Evolutionary conservation across 805 yeast species (phyloP), one percentile per base, ranked within the genome.

Genomic region (Debaryomyces prosopidis): DNA sequence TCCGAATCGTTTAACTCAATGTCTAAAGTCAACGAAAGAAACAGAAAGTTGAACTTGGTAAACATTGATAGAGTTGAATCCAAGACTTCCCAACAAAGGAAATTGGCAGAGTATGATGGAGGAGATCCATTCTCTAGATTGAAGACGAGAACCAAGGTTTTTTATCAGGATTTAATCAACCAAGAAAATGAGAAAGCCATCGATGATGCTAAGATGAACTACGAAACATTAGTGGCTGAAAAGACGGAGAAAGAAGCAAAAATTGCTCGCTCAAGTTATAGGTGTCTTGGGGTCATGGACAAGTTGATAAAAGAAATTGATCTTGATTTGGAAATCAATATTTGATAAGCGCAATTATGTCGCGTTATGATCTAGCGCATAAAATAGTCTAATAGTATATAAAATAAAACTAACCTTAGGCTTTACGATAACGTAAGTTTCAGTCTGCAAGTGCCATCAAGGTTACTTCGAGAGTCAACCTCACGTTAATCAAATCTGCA

Each of bases 91-190:
- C 84, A 80, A 43, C 71, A 68, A 60, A 77, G 84, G 53, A 81
- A 67, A 54, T 52, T 75, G 45, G 71, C 55, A 36, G 67, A 68
- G 46, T 73, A 80, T 43, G 80, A 76, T 55, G 64, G 56, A 7
- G 74, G 74, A 7, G 88, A 94, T 69, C 98, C 99, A 17, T 94
- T 94, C 66, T 81, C 87, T 53, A 82, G 98, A 63, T 78, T 94
- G 60, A 85, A 88, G 62, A 92, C 98, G 1, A 86, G 83, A 49
- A 88, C 97, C 1, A 81, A 88, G 57, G 81, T 89, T 48, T 92
- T 89, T 66, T 89, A 90, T 59, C 73, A 75, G 46, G 78, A 79
- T 44, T 68, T 75, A 39, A 81, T 76, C 49, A 75, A 75, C 49
- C 78, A 75, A 48, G 85, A 77, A 51, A 81, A 83, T 53, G 82